These are phyloP conservation scores for Vickermania ingenoplastis DNA, from an alignment of 208 protist species.

Conservation along the genomic window DNA sequence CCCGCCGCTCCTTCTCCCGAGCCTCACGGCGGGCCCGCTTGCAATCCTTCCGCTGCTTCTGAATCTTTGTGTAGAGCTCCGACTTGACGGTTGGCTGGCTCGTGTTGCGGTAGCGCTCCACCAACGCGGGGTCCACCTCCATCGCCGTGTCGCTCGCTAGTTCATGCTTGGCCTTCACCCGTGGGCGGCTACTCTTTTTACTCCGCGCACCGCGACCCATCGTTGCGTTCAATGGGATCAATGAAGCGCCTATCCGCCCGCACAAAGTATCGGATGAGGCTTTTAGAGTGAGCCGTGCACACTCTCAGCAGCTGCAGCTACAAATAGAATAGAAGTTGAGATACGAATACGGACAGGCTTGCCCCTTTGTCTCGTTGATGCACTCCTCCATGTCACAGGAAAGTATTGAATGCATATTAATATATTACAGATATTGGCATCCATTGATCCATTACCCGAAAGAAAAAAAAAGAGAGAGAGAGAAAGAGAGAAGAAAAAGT, in stretches of 20 bases:
- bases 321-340: too few species aligned
- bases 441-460: too few species aligned
- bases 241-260: neutral
- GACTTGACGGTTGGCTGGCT: conserved; percentile 77
- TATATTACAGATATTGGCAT: too few species aligned
- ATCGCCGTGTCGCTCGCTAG: conserved; percentile 30
- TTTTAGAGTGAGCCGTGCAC: too few species aligned
- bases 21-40: conserved; percentile 77
- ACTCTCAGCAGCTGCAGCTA: too few species aligned
- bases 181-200: conserved; percentile 34
- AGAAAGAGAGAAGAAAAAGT: too few species aligned
- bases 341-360: too few species aligned
- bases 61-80: conserved; percentile 75
- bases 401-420: too few species aligned
- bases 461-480: too few species aligned
- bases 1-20: conserved; percentile 62
- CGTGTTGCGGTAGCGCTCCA: conserved; percentile 79
- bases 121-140: conserved; percentile 61
- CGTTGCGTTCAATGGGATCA: conserved; percentile 1
- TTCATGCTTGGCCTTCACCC: conserved; percentile 23
- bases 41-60: conserved; percentile 84
- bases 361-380: too few species aligned
- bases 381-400: too few species aligned
- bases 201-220: conserved; percentile 81
- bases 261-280: neutral